These are phyloP conservation scores for Globisporangium alternatum DNA, from an alignment of 352 stramenopile genomes.

Conservation along the genomic window DNA sequence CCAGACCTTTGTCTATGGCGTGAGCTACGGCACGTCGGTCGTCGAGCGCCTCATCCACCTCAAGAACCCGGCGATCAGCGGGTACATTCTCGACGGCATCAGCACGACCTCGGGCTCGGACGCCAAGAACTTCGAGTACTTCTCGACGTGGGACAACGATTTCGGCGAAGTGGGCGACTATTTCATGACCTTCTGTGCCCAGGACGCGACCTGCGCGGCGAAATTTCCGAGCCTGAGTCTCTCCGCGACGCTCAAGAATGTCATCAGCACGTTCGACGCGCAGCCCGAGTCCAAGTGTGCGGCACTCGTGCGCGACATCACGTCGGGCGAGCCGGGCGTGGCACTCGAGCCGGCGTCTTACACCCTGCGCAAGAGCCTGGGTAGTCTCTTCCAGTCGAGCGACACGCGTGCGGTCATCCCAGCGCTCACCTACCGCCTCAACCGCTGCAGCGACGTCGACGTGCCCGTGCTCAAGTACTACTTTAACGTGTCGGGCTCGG, in stretches of 20 bases:
- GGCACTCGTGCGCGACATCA: constrained; percentile 1
- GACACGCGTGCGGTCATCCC: background rate
- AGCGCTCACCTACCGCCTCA: too few species aligned
- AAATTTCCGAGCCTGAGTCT: too few species aligned
- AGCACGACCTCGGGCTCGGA: too few species aligned
- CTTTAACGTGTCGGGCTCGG: background rate
- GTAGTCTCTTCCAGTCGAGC: background rate
- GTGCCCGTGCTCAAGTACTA: background rate
- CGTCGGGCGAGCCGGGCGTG: background rate
- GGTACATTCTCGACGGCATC: too few species aligned
- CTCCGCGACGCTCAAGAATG: background rate
- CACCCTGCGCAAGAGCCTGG: background rate
- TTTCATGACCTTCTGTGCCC: too few species aligned
- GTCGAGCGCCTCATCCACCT: too few species aligned
- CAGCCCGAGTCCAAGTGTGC: constrained; percentile 9
- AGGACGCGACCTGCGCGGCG: too few species aligned
- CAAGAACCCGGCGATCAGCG: too few species aligned
- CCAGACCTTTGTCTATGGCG: background rate
- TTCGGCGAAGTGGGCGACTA: too few species aligned
- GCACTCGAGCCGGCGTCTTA: background rate
- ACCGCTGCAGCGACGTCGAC: background rate
- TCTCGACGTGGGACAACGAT: too few species aligned
- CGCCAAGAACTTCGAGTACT: too few species aligned
- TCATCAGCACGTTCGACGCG: background rate
- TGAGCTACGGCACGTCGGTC: background rate